These are phyloP conservation scores for Fusarium redolens DNA, from an alignment of 2,329 filamentous ascomycete genomes.

Conservation along the genomic window DNA sequence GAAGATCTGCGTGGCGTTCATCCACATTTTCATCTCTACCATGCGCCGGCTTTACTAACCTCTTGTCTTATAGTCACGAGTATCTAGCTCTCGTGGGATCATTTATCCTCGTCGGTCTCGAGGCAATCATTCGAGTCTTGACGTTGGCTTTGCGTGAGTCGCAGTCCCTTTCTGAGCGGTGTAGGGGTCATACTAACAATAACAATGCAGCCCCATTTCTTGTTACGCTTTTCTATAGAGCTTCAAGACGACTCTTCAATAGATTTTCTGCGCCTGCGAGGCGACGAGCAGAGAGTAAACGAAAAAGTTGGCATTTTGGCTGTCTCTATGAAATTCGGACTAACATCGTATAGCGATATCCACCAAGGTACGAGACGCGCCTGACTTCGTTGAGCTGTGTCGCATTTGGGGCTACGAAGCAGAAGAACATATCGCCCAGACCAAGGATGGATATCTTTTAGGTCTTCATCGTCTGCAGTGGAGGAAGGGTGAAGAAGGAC, in stretches of 20 bases:
- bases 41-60: constrained; percentile 30
- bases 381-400: constrained; percentile 95
- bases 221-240: constrained; percentile 83
- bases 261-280: constrained; percentile 76
- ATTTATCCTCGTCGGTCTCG: constrained; percentile 83
- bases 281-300: constrained; percentile 74
- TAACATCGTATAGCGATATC: constrained; percentile 74
- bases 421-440: constrained; percentile 96
- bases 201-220: constrained; percentile 74
- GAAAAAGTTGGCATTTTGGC: constrained; percentile 63
- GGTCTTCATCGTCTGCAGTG: constrained; percentile 89
- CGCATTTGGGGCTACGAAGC: constrained; percentile 90
- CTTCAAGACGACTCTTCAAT: constrained; percentile 87
- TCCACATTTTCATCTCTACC: constrained; percentile 3
- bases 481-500: constrained; percentile 82
- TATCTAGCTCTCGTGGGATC: constrained; percentile 89
- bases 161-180: constrained; percentile 16
- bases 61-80: constrained; percentile 69
- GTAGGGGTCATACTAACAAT: constrained; percentile 6
- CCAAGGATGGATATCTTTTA: constrained; percentile 90
- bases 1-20: constrained; percentile 7
- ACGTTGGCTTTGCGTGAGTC: constrained; percentile 86
- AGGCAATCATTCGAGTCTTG: constrained; percentile 84
- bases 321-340: constrained; percentile 53
- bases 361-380: constrained; percentile 82